Evolutionary conservation across 345 rosid genomes (phyloP).

Genomic region (Lumnitzera racemosa): DNA sequence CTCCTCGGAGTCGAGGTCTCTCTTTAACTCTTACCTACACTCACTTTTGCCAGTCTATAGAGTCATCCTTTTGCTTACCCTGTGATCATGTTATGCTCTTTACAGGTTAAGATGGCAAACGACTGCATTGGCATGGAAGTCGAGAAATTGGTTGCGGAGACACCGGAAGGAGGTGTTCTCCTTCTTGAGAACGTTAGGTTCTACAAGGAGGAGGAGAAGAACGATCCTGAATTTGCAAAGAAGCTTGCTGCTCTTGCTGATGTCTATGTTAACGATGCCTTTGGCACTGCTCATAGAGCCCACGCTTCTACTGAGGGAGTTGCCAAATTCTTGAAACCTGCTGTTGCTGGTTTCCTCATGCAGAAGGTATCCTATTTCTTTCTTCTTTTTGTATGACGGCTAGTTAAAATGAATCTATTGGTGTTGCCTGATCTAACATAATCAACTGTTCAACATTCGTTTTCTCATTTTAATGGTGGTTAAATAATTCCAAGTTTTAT

Average conservation of each 20-base stretch:
- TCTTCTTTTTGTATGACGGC: not conserved
- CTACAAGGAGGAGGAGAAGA: conserved; percentile 93
- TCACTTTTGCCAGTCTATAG: not conserved
- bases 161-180: conserved; percentile 68
- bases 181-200: conserved; percentile 92
- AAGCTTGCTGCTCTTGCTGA: conserved; percentile 89
- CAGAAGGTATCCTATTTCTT: conserved; percentile 48
- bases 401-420: not conserved
- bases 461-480: no score
- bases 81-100: not conserved
- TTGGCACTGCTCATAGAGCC: conserved; percentile 90
- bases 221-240: conserved; percentile 88
- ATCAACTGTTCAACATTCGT: no score
- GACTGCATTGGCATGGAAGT: conserved; percentile 84
- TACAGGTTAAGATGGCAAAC: conserved; percentile 75
- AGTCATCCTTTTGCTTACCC: not conserved
- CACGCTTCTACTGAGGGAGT: conserved; percentile 96
- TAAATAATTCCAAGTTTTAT: no score
- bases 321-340: conserved; percentile 73
- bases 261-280: conserved; percentile 86
- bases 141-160: conserved; percentile 54
- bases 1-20: conserved; percentile 74
- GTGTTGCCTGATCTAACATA: no score
- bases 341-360: conserved; percentile 95
- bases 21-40: not conserved